These are phyloP conservation scores for Phragmites australis DNA, from an alignment of 176 grass and related monocot species.

Conservation along the genomic window DNA sequence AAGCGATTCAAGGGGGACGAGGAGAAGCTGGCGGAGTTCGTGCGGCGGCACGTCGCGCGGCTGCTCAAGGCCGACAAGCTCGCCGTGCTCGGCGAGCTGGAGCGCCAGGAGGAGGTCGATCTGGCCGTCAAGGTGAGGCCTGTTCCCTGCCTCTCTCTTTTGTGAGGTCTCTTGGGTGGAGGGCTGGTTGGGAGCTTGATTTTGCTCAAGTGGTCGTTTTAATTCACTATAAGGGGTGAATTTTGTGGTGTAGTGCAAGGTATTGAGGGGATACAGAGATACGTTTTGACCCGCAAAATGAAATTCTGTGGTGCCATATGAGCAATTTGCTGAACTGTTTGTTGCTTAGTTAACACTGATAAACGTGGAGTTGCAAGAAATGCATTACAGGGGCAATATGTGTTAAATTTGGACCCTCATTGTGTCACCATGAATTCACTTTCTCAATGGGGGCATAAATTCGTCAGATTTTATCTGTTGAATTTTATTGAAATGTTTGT, in stretches of 20 bases:
- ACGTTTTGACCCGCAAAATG: not conserved
- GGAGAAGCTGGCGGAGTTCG: slow-evolving; percentile 66
- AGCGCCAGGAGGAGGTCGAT: slow-evolving; percentile 85
- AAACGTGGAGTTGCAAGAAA: not conserved
- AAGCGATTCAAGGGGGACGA: slow-evolving; percentile 92
- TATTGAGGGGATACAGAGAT: not conserved
- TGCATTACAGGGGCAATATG: not conserved
- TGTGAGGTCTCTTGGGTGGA: not conserved
- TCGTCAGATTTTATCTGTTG: not conserved
- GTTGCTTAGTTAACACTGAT: not conserved
- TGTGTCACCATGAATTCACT: not conserved
- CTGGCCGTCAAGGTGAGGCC: slow-evolving; percentile 70
- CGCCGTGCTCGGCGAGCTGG: slow-evolving; percentile 72
- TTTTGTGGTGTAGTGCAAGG: not conserved
- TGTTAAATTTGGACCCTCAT: not conserved
- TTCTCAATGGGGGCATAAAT: not conserved
- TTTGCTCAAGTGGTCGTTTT: not conserved
- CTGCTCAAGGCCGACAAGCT: slow-evolving; percentile 95
- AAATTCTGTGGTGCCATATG: not conserved
- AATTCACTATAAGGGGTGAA: not conserved
- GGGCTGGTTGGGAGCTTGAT: not conserved
- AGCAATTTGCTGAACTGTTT: not conserved
- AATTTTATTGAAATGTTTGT: not conserved
- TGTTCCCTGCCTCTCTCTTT: not conserved
- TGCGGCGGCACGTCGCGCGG: slow-evolving; percentile 65